phyloP scores from a whole-genome alignment of 2,329 filamentous ascomycete genomes.

The Talaromyces sp. region DNA sequence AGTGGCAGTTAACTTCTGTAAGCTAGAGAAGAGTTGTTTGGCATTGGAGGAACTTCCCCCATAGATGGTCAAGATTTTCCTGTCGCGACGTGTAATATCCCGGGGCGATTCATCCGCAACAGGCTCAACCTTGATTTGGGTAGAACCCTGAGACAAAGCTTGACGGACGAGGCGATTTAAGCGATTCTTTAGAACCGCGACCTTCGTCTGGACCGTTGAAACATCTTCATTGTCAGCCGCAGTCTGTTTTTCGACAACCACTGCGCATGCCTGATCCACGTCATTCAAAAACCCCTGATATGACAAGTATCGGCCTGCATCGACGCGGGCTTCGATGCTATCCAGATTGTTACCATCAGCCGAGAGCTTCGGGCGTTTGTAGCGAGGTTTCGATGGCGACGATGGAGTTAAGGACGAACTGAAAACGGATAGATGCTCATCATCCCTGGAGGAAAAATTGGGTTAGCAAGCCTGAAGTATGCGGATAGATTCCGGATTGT shows the following conservation, averaged over 20 bases:
- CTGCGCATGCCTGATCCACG: constrained; percentile 41
- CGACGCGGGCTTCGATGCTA: constrained; percentile 41
- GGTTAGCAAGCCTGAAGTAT: constrained; percentile 12
- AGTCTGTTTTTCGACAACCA: constrained; percentile 38
- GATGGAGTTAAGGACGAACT: constrained; percentile 38
- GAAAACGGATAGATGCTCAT: constrained; percentile 45
- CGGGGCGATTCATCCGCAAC: constrained; percentile 31
- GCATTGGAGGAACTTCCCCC: constrained; percentile 68
- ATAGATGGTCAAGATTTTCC: constrained; percentile 70
- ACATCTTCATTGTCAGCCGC: constrained; percentile 29
- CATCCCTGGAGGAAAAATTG: constrained; percentile 37
- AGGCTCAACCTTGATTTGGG: constrained; percentile 34
- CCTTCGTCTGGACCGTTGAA: constrained; percentile 42
- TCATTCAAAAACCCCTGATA: constrained; percentile 45
- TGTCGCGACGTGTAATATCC: constrained; percentile 42
- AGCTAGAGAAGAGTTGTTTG: constrained; percentile 81
- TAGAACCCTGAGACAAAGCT: constrained; percentile 54
- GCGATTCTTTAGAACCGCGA: constrained; percentile 60
- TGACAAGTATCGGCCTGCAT: constrained; percentile 39
- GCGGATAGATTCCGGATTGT: not conserved
- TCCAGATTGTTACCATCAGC: constrained; percentile 34
- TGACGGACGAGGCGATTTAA: constrained; percentile 63
- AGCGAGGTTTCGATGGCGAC: constrained; percentile 40
- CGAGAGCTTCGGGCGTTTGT: constrained; percentile 45
- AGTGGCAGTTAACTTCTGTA: constrained; percentile 56